Evolutionary conservation across 1,284 basidiomycete genomes (phyloP), one percentile per base, ranked within the genome.

Genomic region (Gomphus bonarii): DNA sequence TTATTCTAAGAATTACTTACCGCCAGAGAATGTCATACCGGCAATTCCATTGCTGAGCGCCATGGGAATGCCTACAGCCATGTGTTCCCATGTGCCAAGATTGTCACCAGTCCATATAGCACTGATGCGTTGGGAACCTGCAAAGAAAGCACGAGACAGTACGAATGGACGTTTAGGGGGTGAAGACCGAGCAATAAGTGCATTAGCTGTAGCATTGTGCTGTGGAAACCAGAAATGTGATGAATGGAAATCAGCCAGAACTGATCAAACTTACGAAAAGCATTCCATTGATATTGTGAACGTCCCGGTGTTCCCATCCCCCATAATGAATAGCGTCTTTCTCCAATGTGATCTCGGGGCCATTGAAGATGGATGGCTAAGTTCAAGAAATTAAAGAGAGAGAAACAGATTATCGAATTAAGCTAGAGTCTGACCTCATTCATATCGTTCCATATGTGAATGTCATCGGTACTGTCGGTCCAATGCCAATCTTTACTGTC

Each of bases 41-140:
- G 84, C 92, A 51, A 99, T 84, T 57, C 85, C 84, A 69, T 93
- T 91, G 12, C 91, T 80, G 42, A 99, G 77, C 10, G 95, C 85
- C 89, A 99, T 98, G 66, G 95, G 91, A 58, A 97, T 80, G 47
- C 93, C 92, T 33, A 92, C 90, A 1, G 84, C 84, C 79, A 99
- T 91, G 67, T 99, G 97, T 60, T 95, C 92, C 97, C 97, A 99
- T 0, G 90, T 93, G 33, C 95, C 93, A 44, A 97, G 75, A 69
- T 99, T 99, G 71, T 99, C 97, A 14, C 97, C 97, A 2, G 95
- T 99, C 95, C 97, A 99, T 78, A 97, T 91, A 0, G 97, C 95
- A 44, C 95, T 93, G 65, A 88, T 95, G 43, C 93, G 85, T 69
- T 99, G 97, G 22, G 93, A 93, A 5, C 97, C 97, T 2, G 95